These are phyloP conservation scores for Apiotrichum montevideense DNA, from an alignment of 1,284 basidiomycete genomes.

Conservation along the genomic window DNA sequence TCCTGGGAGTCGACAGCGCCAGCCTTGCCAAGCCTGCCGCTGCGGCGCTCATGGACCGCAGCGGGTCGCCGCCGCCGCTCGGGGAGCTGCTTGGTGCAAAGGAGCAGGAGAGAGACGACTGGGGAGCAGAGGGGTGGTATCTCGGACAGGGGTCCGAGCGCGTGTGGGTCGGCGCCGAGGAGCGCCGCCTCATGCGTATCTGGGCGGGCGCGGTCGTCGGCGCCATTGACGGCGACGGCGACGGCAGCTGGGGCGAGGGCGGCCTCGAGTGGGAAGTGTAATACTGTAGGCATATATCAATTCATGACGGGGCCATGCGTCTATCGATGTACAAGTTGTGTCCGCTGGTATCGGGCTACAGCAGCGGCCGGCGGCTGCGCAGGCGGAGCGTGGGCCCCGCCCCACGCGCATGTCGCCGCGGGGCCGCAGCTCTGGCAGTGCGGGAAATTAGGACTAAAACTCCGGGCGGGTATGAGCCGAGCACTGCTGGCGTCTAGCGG, in stretches of 20 bases:
- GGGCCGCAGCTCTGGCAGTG: too few relatives aligned
- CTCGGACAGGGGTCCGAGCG: constrained; percentile 20
- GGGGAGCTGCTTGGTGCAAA: constrained; percentile 21
- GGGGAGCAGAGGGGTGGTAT: constrained; percentile 31
- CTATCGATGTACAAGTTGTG: constrained; percentile 5
- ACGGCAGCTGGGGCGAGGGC: constrained; percentile 32
- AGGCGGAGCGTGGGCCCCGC: too few relatives aligned
- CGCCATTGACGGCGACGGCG: constrained; percentile 29
- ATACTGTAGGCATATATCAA: background rate
- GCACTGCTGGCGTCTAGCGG: background rate
- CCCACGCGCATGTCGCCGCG: too few relatives aligned
- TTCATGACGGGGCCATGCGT: constrained; percentile 1
- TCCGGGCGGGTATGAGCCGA: background rate
- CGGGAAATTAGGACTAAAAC: too few relatives aligned
- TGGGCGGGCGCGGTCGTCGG: constrained; percentile 32
- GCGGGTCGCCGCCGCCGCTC: constrained; percentile 33
- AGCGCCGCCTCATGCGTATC: constrained; percentile 31
- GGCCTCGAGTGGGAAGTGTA: constrained; percentile 36
- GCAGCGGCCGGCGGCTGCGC: too few relatives aligned
- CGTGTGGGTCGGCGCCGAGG: constrained; percentile 40
- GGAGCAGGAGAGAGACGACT: constrained; percentile 3
- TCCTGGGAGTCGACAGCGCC: constrained; percentile 32
- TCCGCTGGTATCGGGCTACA: background rate
- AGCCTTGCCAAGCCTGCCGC: constrained; percentile 25
- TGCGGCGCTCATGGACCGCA: constrained; percentile 21